Percentiles rank a stretch among this genome's conserved stretches.
Conservation (phyloP, 768 basidiomycete genomes). For the Rubroboletus pulcherrimus region DNA sequence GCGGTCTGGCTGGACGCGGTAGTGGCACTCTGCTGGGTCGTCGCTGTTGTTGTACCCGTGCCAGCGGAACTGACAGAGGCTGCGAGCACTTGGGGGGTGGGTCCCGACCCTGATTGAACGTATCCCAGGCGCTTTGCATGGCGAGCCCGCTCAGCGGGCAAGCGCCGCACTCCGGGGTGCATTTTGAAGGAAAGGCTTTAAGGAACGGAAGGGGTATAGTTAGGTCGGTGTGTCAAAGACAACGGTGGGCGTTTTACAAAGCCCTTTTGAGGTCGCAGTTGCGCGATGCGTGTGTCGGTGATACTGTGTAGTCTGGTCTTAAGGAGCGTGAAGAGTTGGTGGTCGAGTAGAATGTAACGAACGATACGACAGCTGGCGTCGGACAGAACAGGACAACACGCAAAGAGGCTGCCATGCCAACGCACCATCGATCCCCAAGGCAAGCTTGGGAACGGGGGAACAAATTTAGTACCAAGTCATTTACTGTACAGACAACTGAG, state of each 20-base stretch:
- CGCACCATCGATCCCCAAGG: background rate
- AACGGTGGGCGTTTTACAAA: background rate
- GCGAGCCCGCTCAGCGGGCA: constrained; percentile 32
- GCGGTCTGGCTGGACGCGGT: background rate
- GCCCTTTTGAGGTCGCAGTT: background rate
- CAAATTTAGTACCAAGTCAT: background rate
- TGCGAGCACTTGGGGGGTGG: constrained; percentile 2
- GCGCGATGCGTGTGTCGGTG: background rate
- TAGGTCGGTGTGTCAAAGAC: background rate
- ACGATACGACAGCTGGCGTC: background rate
- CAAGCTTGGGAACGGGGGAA: background rate
- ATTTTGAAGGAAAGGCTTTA: constrained; percentile 11
- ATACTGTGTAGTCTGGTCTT: background rate
- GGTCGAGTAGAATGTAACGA: constrained; percentile 6
- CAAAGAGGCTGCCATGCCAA: constrained; percentile 18
- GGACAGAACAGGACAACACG: background rate
- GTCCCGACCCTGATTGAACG: constrained; percentile 12
- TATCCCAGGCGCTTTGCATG: constrained; percentile 32
- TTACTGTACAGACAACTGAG: background rate
- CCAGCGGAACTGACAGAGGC: background rate
- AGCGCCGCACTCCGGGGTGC: constrained; percentile 25
- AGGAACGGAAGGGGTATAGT: background rate
- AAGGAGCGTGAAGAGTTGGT: constrained; percentile 18
- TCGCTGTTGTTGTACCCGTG: background rate
- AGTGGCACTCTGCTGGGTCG: background rate